Percentiles rank a stretch among this genome's conserved stretches.
Conservation (phyloP, 2,329 filamentous ascomycete species). For the Zymoseptoria ardabiliae region DNA sequence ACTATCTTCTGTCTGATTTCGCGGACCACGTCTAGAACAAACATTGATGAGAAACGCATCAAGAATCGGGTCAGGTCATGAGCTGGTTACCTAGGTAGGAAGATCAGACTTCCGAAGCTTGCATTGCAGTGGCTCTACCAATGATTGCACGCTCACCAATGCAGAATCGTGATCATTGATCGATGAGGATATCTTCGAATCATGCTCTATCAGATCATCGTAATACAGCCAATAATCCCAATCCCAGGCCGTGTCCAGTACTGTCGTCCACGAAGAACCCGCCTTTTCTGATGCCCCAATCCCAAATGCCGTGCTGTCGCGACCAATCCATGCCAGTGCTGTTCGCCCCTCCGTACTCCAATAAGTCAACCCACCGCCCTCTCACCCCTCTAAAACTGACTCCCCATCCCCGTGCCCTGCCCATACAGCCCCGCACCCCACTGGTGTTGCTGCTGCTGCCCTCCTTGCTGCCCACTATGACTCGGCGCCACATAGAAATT, state of each 20-base stretch:
- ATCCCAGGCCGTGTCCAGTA: background rate
- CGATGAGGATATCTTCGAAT: too few species aligned
- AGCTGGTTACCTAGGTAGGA: too few species aligned
- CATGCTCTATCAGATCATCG: too few species aligned
- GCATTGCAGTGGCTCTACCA: too few species aligned
- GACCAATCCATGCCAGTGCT: background rate
- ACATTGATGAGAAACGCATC: too few species aligned
- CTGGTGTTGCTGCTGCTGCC: background rate
- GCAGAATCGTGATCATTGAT: too few species aligned
- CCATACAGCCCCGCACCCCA: background rate
- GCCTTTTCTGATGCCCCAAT: background rate
- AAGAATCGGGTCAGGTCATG: too few species aligned
- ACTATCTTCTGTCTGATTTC: background rate
- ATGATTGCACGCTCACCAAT: too few species aligned
- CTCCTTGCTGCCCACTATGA: background rate
- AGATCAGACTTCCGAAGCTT: too few species aligned
- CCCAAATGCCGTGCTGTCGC: background rate
- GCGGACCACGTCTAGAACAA: background rate
- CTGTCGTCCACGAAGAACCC: background rate
- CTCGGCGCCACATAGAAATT: conserved; percentile 56
- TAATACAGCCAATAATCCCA: too few species aligned
- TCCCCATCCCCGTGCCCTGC: background rate
- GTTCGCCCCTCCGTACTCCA: too few species aligned
- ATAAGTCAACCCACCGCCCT: too few species aligned
- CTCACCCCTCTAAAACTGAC: background rate